These are phyloP conservation scores for Leucogyrophana mollusca DNA, from an alignment of 768 basidiomycete genomes.

Conservation along the genomic window DNA sequence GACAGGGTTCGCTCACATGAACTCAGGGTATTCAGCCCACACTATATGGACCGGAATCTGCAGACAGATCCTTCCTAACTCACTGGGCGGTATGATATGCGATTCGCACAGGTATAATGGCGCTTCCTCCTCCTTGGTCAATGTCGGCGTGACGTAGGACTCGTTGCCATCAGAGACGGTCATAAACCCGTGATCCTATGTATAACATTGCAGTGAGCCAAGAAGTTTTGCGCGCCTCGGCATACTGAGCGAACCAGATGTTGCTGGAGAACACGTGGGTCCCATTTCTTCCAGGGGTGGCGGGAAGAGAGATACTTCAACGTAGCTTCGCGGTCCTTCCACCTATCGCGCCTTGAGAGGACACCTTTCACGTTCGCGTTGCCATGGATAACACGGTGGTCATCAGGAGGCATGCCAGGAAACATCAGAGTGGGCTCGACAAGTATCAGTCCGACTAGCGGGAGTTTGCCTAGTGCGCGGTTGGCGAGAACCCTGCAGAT, in stretches of 20 bases:
- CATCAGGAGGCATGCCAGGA: slow-evolving; percentile 22
- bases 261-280: slow-evolving; percentile 19
- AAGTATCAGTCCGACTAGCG: slow-evolving; percentile 17
- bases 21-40: slow-evolving; percentile 30
- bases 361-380: slow-evolving; percentile 29
- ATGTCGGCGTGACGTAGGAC: slow-evolving; percentile 15
- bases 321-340: slow-evolving; percentile 20
- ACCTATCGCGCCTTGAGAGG: slow-evolving; percentile 22
- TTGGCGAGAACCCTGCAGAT: slow-evolving; percentile 9
- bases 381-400: slow-evolving; percentile 26
- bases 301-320: slow-evolving; percentile 14
- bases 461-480: slow-evolving; percentile 16
- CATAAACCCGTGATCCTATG: slow-evolving; percentile 24
- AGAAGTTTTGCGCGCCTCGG: neutral
- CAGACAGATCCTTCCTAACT: slow-evolving; percentile 19
- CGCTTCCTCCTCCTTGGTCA: slow-evolving; percentile 31
- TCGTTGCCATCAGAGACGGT: slow-evolving; percentile 7
- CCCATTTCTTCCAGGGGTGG: slow-evolving; percentile 22
- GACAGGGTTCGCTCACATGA: slow-evolving; percentile 19
- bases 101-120: slow-evolving; percentile 19
- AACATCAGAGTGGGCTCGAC: slow-evolving; percentile 33
- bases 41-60: slow-evolving; percentile 21
- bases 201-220: neutral
- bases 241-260: slow-evolving; percentile 17
- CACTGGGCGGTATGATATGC: slow-evolving; percentile 24